phyloP scores from a whole-genome alignment of 768 basidiomycete genomes.

The Agrocybe pediades region DNA sequence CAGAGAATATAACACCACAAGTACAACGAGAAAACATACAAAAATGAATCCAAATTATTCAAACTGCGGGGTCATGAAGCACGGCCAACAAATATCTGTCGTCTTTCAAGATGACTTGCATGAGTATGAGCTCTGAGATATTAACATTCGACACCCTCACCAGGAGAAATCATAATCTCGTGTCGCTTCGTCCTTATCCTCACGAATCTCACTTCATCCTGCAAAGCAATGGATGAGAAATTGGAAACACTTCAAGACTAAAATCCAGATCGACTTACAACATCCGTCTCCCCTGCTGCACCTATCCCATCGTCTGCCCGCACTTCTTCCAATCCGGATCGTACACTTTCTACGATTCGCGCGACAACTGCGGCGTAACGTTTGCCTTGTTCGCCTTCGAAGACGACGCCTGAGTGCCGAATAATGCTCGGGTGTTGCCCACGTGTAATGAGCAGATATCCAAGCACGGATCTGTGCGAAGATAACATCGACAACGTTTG shows the following conservation, averaged over 20 bases:
- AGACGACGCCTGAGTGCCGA: constrained; percentile 80
- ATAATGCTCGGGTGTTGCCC: constrained; percentile 77
- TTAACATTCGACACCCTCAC: constrained; percentile 43
- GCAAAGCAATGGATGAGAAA: background rate
- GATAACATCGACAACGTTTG: constrained; percentile 75
- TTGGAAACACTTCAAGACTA: background rate
- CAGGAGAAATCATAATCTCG: constrained; percentile 93
- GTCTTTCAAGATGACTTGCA: constrained; percentile 44
- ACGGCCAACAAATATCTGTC: constrained; percentile 81
- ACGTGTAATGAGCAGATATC: constrained; percentile 82
- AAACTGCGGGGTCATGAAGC: constrained; percentile 73
- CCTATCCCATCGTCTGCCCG: constrained; percentile 50
- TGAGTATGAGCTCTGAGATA: background rate
- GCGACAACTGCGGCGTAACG: constrained; percentile 75
- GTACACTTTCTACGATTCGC: constrained; percentile 55
- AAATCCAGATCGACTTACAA: constrained; percentile 39
- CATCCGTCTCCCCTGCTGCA: constrained; percentile 42
- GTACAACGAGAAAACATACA: background rate
- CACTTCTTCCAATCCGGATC: constrained; percentile 39
- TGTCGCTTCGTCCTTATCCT: constrained; percentile 89
- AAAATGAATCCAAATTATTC: constrained; percentile 11
- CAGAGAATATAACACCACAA: background rate
- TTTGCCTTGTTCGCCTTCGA: constrained; percentile 81
- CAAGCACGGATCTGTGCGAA: constrained; percentile 81
- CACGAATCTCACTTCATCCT: constrained; percentile 91